Conservation (phyloP, 495 filamentous ascomycete genomes). For the Saxophila tyrrhenica region DNA sequence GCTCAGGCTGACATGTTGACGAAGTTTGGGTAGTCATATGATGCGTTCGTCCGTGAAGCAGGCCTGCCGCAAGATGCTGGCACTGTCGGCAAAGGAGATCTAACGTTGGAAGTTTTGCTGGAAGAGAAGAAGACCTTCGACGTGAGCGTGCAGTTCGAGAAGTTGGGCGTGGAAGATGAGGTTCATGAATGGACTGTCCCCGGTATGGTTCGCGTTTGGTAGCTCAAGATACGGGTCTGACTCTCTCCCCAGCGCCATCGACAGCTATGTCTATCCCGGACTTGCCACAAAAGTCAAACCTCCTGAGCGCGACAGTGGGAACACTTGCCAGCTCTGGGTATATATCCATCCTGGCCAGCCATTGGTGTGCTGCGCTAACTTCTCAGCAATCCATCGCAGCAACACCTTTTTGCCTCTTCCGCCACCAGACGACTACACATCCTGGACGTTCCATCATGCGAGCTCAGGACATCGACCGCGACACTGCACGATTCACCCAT, state of each 20-base stretch:
- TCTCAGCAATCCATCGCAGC: not conserved
- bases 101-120: slow-evolving; percentile 53
- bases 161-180: slow-evolving; percentile 33
- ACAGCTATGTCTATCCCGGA: slow-evolving; percentile 31
- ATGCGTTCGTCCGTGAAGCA: slow-evolving; percentile 51
- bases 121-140: slow-evolving; percentile 58
- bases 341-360: not conserved
- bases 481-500: slow-evolving; percentile 50
- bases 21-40: slow-evolving; percentile 33
- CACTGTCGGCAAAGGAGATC: slow-evolving; percentile 28
- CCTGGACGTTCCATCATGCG: slow-evolving; percentile 29
- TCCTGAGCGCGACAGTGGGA: slow-evolving; percentile 43
- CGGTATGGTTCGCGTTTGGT: slow-evolving; percentile 27
- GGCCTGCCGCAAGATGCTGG: slow-evolving; percentile 40
- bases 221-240: not conserved
- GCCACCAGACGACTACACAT: slow-evolving; percentile 44
- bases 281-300: slow-evolving; percentile 40
- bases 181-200: slow-evolving; percentile 14
- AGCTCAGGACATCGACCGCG: slow-evolving; percentile 20
- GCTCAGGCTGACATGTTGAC: not conserved
- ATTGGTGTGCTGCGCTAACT: not conserved
- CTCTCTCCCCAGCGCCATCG: slow-evolving; percentile 36
- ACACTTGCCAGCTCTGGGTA: slow-evolving; percentile 20
- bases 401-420: slow-evolving; percentile 32
- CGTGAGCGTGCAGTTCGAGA: slow-evolving; percentile 45